Conservation (phyloP, 306 rosid species). For the Psophocarpus tetragonolobus region DNA sequence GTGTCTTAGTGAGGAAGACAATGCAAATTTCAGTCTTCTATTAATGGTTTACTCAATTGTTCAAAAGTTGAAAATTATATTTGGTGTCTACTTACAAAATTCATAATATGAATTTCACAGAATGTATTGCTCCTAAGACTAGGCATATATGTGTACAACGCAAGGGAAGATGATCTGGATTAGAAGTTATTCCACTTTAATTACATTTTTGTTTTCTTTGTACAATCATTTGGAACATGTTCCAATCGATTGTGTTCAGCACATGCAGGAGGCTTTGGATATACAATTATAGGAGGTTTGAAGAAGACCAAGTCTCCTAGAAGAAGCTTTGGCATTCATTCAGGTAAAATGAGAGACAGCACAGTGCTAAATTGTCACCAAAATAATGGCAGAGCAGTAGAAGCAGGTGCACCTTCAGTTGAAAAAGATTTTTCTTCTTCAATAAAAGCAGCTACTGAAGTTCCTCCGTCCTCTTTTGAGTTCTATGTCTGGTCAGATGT, state of each 20-base stretch:
- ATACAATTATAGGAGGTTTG: conserved; percentile 9
- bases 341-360: conserved; percentile 17
- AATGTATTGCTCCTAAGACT: not conserved
- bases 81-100: not conserved
- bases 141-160: not conserved
- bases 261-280: conserved; percentile 25
- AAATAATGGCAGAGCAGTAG: conserved; percentile 27
- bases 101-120: not conserved
- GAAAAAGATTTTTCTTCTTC: conserved; percentile 46
- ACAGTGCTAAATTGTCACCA: conserved; percentile 27
- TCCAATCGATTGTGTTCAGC: not conserved
- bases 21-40: not conserved
- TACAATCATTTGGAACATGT: not conserved
- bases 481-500: conserved; percentile 71
- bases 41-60: not conserved
- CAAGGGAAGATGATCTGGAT: not conserved
- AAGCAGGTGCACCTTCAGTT: conserved; percentile 36
- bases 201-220: not conserved
- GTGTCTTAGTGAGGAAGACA: conserved; percentile 14
- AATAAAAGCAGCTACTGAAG: conserved; percentile 42
- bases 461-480: conserved; percentile 56
- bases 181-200: not conserved
- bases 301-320: conserved; percentile 17
- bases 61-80: not conserved
- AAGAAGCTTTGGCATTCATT: conserved; percentile 19